These are phyloP conservation scores for Tulasnella sp. DNA, from an alignment of 768 basidiomycete genomes.

Conservation along the genomic window DNA sequence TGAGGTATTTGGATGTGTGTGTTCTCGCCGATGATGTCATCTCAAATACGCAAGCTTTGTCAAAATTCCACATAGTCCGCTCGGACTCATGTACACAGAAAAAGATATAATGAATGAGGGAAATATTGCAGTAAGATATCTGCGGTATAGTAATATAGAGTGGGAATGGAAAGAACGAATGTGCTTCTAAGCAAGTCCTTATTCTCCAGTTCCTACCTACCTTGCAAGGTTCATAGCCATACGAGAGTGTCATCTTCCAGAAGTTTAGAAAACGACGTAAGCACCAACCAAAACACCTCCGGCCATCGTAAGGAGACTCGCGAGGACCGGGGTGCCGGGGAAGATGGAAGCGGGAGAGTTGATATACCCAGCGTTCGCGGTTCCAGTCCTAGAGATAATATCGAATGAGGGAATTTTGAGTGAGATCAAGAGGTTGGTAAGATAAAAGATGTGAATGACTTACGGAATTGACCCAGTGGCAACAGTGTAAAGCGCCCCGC, in stretches of 20 bases:
- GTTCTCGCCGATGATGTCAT: background rate
- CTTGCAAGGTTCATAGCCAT: background rate
- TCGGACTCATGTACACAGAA: background rate
- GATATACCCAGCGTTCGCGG: conserved; percentile 23
- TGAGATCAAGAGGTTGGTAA: background rate
- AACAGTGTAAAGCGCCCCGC: background rate
- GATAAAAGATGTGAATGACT: background rate
- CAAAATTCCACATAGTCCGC: background rate
- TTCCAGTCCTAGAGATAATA: conserved; percentile 31
- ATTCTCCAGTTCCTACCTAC: background rate
- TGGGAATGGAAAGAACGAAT: background rate
- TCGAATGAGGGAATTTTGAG: conserved; percentile 25
- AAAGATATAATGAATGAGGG: background rate
- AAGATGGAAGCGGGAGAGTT: conserved; percentile 23
- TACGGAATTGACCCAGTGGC: conserved; percentile 7
- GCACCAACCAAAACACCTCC: conserved; percentile 36
- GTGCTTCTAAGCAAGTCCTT: background rate
- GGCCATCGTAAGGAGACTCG: conserved; percentile 29
- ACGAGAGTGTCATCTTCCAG: background rate
- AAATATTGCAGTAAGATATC: background rate
- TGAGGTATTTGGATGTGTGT: background rate
- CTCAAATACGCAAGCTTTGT: background rate
- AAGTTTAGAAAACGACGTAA: conserved; percentile 32
- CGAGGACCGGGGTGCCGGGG: conserved; percentile 28
- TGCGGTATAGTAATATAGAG: background rate